Evolutionary conservation across 306 rosid genomes (phyloP).

Genomic region (Citrullus colocynthis): DNA sequence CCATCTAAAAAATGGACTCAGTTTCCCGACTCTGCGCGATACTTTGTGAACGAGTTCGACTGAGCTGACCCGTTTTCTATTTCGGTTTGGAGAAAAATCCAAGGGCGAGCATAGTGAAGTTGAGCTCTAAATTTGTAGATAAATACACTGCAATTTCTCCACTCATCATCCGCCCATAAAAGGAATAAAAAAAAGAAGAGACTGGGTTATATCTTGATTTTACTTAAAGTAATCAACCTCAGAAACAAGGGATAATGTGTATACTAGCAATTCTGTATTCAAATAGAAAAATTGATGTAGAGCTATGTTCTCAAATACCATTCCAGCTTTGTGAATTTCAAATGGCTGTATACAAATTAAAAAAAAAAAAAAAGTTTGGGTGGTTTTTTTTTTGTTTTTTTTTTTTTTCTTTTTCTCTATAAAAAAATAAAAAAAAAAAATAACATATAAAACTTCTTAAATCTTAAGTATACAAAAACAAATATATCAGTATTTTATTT

Average conservation of each 20-base stretch:
- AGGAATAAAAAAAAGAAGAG: neutral
- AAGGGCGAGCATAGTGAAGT: neutral
- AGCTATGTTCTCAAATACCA: neutral
- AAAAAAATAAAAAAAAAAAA: no score
- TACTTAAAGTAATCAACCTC: neutral
- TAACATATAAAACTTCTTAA: no score
- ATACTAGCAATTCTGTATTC: neutral
- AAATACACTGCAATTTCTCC: neutral
- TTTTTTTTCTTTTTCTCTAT: no score
- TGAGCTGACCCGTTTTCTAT: neutral
- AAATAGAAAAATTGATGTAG: neutral
- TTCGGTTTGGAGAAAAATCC: neutral
- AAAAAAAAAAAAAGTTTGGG: no score
- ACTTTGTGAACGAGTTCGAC: constrained; percentile 11
- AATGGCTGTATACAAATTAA: neutral
- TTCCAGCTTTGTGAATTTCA: neutral
- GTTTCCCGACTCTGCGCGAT: constrained; percentile 50
- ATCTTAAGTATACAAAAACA: no score
- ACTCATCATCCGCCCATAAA: neutral
- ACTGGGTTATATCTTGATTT: neutral
- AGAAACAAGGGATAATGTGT: neutral
- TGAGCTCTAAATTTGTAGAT: neutral
- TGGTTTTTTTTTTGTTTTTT: no score
- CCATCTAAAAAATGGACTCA: constrained; percentile 72
- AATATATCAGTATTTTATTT: no score